phyloP scores from a whole-genome alignment of 345 rosid genomes.

The Aurinia saxatilis region DNA sequence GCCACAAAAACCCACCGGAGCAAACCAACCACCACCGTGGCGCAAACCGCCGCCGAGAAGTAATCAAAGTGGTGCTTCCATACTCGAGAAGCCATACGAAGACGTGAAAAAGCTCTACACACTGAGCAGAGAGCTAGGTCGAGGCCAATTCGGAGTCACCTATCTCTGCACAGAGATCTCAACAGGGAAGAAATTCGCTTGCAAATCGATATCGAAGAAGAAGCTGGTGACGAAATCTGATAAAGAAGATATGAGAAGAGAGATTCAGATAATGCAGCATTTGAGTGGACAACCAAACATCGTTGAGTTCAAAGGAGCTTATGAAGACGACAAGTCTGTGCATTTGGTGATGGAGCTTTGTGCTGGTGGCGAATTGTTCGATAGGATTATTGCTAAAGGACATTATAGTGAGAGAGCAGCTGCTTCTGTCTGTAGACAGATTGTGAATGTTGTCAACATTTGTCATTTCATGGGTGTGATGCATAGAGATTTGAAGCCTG shows the following conservation, averaged over 20 bases:
- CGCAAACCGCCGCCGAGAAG: slow-evolving; percentile 22
- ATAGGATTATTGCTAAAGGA: slow-evolving; percentile 67
- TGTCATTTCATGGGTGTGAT: slow-evolving; percentile 91
- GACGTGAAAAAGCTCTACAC: slow-evolving; percentile 53
- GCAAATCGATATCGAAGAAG: slow-evolving; percentile 76
- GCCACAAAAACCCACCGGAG: slow-evolving; percentile 16
- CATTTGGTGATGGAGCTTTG: slow-evolving; percentile 87
- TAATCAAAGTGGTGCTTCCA: slow-evolving; percentile 31
- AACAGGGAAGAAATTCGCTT: slow-evolving; percentile 53
- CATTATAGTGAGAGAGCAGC: slow-evolving; percentile 81
- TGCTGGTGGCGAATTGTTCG: slow-evolving; percentile 90
- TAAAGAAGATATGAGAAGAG: slow-evolving; percentile 65
- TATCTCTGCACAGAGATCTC: slow-evolving; percentile 65
- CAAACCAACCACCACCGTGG: slow-evolving; percentile 25
- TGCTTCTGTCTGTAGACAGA: slow-evolving; percentile 53
- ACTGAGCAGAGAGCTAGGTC: slow-evolving; percentile 60
- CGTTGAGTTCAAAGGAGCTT: slow-evolving; percentile 76
- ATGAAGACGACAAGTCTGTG: slow-evolving; percentile 66
- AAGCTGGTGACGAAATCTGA: slow-evolving; percentile 49
- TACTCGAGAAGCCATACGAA: slow-evolving; percentile 64
- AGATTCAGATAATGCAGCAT: slow-evolving; percentile 88
- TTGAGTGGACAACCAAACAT: slow-evolving; percentile 81
- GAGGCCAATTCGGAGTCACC: slow-evolving; percentile 88
- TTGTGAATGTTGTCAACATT: slow-evolving; percentile 71
- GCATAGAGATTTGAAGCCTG: slow-evolving; percentile 92